Evolutionary conservation across 2,329 filamentous ascomycete genomes (phyloP), one percentile per base, ranked within the genome.

Genomic region (Diplodia sapinea): DNA sequence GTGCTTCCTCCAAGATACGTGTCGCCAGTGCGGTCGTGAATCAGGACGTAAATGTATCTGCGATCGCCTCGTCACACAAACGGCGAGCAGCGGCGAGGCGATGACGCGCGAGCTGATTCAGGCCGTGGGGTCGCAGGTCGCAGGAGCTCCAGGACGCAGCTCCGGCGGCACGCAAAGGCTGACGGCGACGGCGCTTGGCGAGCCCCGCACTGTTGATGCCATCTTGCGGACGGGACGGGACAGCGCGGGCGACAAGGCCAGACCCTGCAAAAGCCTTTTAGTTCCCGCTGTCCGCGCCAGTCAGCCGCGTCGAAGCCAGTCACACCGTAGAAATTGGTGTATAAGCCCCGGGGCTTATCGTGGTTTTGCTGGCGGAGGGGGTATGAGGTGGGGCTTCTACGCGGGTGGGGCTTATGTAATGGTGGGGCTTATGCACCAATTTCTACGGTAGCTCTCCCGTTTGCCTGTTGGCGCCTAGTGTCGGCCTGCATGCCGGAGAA

Each of bases 251-350:
- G 23, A 15, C 38, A n/a, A 26, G 40, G 26, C 56, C n/a, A 15
- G 55, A 20, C 55, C 7, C 36, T 15, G 23, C 23, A 26, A 15
- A 26, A 47, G 49, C 40, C 7, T 49, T 17, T 50, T 62, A 50
- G 57, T n/a, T 62, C 43, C 57, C 57, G 57, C 57, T 26, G 8
- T 29, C 50, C 57, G 40, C 57, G 57, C 57, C 26, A 49, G 12
- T 43, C 40, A n/a, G 56, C 57, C 57, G 57, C 57, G 33, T 23
- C 23, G 26, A 50, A 50, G 40, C 38, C 56, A 38, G 56, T 61
- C 31, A 8, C n/a, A n/a, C n/a, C n/a, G n/a, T n/a, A n/a, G n/a
- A n/a, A n/a, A n/a, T n/a, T n/a, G n/a, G n/a, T n/a, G n/a, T n/a
- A n/a, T n/a, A n/a, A n/a, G n/a, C n/a, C n/a, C n/a, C n/a, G n/a